Evolutionary conservation across 148 eudicot genomes (phyloP).

Genomic region (Chenopodium album): DNA sequence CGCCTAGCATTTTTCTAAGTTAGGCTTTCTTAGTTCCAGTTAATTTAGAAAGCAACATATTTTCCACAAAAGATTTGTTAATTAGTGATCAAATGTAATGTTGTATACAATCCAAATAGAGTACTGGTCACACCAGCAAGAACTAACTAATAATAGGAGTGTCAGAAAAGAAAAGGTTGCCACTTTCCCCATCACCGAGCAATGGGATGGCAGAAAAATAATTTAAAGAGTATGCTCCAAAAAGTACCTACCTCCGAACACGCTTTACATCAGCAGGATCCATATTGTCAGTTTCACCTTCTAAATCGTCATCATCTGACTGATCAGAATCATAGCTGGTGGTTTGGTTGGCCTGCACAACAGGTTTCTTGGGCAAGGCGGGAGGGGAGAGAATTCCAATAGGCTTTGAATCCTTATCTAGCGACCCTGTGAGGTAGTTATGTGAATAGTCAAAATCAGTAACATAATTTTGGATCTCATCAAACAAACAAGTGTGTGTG

Average conservation of each 20-base stretch:
- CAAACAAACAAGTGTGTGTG: neutral
- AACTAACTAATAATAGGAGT: neutral
- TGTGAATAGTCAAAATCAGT: neutral
- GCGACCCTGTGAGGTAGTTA: conserved; percentile 38
- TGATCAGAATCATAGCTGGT: conserved; percentile 88
- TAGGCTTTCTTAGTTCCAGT: neutral
- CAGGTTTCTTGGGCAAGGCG: conserved; percentile 50
- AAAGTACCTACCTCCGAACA: conserved; percentile 48
- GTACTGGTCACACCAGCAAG: neutral
- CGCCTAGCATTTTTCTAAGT: too few relatives aligned
- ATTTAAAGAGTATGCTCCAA: neutral
- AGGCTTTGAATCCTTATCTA: conserved; percentile 60
- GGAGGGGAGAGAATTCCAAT: conserved; percentile 61
- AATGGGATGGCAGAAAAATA: neutral
- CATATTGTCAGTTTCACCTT: conserved; percentile 67
- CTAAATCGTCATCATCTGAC: conserved; percentile 94
- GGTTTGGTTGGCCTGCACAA: conserved; percentile 63
- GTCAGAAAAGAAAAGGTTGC: neutral
- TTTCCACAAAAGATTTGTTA: neutral
- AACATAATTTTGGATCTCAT: neutral
- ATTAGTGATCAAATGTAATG: neutral
- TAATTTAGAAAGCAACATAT: neutral
- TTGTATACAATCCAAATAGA: neutral
- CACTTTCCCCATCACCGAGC: neutral
- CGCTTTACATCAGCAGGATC: conserved; percentile 84